Conservation (phyloP, 768 basidiomycete genomes). For the Panellus pusillus region DNA sequence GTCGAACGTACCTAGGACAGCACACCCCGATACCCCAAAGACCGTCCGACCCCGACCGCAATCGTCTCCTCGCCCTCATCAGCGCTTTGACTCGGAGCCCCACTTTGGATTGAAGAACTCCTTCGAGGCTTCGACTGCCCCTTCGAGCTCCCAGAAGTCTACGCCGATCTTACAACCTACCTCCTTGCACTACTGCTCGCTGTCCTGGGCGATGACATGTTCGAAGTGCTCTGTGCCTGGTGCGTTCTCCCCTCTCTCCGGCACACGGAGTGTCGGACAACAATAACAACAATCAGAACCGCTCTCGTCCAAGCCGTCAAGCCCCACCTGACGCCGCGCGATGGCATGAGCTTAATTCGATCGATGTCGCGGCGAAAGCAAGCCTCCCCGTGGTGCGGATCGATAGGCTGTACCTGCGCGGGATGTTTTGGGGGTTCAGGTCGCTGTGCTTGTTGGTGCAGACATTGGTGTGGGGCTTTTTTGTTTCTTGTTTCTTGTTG, state of each 20-base stretch:
- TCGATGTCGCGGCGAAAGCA: no score
- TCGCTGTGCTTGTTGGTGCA: no score
- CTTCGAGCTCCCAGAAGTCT: conserved; percentile 41
- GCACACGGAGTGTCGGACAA: conserved; percentile 21
- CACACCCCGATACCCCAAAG: neutral
- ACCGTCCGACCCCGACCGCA: conserved; percentile 31
- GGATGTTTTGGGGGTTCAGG: no score
- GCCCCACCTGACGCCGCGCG: conserved; percentile 15
- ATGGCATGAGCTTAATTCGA: no score
- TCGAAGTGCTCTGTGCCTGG: conserved; percentile 37
- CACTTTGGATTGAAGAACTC: conserved; percentile 30
- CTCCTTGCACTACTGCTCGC: conserved; percentile 42
- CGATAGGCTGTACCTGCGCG: no score
- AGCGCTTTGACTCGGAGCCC: conserved; percentile 35
- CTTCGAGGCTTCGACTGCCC: conserved; percentile 34
- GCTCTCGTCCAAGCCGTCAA: conserved; percentile 13
- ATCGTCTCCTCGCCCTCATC: conserved; percentile 38
- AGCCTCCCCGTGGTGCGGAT: no score
- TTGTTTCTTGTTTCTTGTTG: no score
- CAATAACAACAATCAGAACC: conserved; percentile 10
- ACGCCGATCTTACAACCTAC: conserved; percentile 41
- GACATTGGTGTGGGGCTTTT: no score
- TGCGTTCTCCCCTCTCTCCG: conserved; percentile 30
- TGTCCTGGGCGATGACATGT: conserved; percentile 33
- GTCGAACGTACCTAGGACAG: conserved; percentile 6